phyloP scores from a whole-genome alignment of 1,139 yeast species.

The Debaryomycetaceae sp. region DNA sequence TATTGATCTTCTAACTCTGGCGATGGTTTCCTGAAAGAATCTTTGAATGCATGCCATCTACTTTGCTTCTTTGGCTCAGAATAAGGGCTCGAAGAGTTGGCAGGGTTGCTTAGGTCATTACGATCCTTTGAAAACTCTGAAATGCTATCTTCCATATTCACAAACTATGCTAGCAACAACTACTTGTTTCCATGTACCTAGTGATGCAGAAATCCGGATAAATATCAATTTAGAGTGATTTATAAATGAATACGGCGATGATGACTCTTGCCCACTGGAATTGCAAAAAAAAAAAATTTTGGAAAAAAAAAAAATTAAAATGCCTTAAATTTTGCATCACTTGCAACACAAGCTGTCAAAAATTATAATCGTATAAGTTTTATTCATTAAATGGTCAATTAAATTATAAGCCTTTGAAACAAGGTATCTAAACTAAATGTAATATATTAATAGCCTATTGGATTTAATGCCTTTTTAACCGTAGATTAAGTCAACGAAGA shows the following conservation, averaged over 20 bases:
- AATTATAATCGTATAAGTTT: not conserved
- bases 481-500: conserved; percentile 53
- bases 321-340: not conserved
- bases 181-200: too few relatives aligned
- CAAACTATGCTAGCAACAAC: too few relatives aligned
- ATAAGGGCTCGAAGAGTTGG: too few relatives aligned
- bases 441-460: not conserved
- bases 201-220: too few relatives aligned
- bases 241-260: not conserved
- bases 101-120: too few relatives aligned
- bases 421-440: too few relatives aligned
- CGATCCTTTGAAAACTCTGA: too few relatives aligned
- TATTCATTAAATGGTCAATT: not conserved
- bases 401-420: too few relatives aligned
- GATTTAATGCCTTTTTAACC: conserved; percentile 29
- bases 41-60: conserved; percentile 38
- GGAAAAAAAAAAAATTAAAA: too few relatives aligned
- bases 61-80: conserved; percentile 6
- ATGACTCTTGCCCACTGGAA: not conserved
- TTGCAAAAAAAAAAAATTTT: not conserved
- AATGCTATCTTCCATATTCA: too few relatives aligned
- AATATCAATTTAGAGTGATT: too few relatives aligned
- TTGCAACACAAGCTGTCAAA: not conserved
- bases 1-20: conserved; percentile 16
- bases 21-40: conserved; percentile 35